Base-by-base conservation (phyloP, 164 flowering plant species). In the Cinnamomum micranthum region DNA sequence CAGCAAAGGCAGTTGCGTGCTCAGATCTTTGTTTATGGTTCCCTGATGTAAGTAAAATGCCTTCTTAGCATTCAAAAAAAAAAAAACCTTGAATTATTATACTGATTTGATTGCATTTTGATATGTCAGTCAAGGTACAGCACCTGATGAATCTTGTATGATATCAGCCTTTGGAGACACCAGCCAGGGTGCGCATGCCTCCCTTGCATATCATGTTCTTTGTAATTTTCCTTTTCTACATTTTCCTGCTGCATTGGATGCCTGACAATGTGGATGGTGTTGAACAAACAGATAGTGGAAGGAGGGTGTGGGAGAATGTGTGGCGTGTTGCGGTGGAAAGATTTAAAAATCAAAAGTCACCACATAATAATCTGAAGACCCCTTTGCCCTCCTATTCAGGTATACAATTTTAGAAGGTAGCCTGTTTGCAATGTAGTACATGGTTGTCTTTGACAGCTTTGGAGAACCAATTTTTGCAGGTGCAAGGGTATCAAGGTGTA, bases 1-100 rank as follows among this genome's bases (percentile, higher is more conserved):
- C 99, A 96, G 74, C 99, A 96, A 91, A 91, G 92, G 82, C 97
- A 96, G 82, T 81, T 96, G 80, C 97, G 99, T 78, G 97, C 99
- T 24, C 99, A 96, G 86, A 96, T 96, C 15, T 89, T 92, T 88
- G 99, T 96, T 64, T 96, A 96, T 87, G 99, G 99, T 77, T 91
- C 98, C 79, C 77, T 96, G 63, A 94, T 96, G 99, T 96, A 79
- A 87, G 99, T 85, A 9, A 24, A 25, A 19, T 67, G 28, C 69
- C 69, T 28, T 12, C 1, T 67, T 67, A 67, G 17, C 1, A 41
- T 41, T 9, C 47, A 41, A 41, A 41, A 41, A 41, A 9, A 4
- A 27, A 31, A 31, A 31, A 31, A 31, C 6, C 35, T 31, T 31
- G 35, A 31, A 31, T 31, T 67, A 19, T 67, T 67, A 25, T 27